A percentile compares a stretch with the other conserved stretches of the same genome.
phyloP scores from a whole-genome alignment of 352 stramenopile species.

The Nannochloropsis limnetica region DNA sequence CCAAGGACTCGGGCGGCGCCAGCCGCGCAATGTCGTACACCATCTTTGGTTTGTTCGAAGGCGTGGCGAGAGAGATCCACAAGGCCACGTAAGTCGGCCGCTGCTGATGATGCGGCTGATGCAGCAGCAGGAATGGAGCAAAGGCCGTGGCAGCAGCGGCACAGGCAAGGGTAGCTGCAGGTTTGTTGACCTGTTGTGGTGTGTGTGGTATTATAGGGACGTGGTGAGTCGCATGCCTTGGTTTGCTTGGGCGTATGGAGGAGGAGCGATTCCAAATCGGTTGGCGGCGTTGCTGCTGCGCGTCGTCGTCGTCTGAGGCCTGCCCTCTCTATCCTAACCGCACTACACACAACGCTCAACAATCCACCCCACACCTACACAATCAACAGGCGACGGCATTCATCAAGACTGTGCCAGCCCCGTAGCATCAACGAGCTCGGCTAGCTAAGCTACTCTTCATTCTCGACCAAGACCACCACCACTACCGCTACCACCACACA shows the following conservation, averaged over 20 bases:
- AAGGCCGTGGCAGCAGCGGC: neutral
- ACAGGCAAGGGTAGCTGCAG: neutral
- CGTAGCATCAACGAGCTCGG: neutral
- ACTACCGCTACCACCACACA: neutral
- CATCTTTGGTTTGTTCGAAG: neutral
- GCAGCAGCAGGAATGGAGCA: too few species aligned
- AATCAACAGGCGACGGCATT: neutral
- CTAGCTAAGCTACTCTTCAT: neutral
- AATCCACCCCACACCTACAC: neutral
- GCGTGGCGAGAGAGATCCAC: neutral
- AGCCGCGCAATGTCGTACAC: neutral
- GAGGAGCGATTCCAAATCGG: neutral
- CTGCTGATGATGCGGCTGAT: neutral
- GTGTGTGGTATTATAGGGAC: neutral
- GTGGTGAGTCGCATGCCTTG: neutral
- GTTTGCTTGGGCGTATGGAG: neutral
- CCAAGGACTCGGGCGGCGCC: neutral
- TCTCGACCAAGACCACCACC: neutral
- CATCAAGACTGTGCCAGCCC: neutral
- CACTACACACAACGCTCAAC: neutral
- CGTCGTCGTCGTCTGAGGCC: too few species aligned
- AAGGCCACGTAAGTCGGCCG: neutral
- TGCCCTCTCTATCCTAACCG: neutral
- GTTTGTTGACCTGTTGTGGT: neutral
- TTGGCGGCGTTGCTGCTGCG: neutral